A percentile compares a stretch with the other conserved stretches of the same genome.
phyloP scores from a whole-genome alignment of 257 asterid genomes.

The Gynochthodes officinalis region DNA sequence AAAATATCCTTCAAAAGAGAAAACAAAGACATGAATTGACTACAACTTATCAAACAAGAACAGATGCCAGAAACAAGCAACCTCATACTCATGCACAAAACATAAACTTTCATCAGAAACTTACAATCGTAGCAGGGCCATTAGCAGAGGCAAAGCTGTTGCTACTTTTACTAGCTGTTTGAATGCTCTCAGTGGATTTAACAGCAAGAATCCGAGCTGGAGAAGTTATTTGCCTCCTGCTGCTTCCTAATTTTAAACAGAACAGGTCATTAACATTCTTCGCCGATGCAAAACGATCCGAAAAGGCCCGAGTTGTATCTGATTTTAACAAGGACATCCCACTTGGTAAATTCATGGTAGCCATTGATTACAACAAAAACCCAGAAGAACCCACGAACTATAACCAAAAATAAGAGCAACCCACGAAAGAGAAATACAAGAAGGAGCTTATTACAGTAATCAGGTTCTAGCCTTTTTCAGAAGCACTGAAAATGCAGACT shows the following conservation, averaged over 20 bases:
- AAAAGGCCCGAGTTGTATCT: constrained; percentile 5
- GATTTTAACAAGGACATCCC: constrained; percentile 39
- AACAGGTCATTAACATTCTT: constrained; percentile 35
- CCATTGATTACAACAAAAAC: constrained; percentile 29
- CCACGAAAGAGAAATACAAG: neutral
- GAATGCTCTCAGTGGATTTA: constrained; percentile 29
- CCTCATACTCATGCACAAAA: neutral
- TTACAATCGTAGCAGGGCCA: constrained; percentile 52
- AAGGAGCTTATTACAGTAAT: neutral
- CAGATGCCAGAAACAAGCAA: neutral
- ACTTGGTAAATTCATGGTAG: constrained; percentile 42
- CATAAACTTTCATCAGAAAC: constrained; percentile 11
- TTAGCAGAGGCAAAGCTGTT: constrained; percentile 29
- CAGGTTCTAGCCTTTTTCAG: neutral
- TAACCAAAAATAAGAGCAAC: neutral
- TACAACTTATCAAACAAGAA: neutral
- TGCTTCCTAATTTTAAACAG: constrained; percentile 22
- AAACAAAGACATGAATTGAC: neutral
- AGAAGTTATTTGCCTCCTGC: constrained; percentile 17
- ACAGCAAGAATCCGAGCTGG: constrained; percentile 19
- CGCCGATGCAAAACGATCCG: constrained; percentile 48
- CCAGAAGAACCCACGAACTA: neutral
- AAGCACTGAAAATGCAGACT: neutral
- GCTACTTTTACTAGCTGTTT: constrained; percentile 21
- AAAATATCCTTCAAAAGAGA: neutral